Base-by-base conservation (phyloP, 495 filamentous ascomycete genomes). In the Trichoderma reesei region DNA sequence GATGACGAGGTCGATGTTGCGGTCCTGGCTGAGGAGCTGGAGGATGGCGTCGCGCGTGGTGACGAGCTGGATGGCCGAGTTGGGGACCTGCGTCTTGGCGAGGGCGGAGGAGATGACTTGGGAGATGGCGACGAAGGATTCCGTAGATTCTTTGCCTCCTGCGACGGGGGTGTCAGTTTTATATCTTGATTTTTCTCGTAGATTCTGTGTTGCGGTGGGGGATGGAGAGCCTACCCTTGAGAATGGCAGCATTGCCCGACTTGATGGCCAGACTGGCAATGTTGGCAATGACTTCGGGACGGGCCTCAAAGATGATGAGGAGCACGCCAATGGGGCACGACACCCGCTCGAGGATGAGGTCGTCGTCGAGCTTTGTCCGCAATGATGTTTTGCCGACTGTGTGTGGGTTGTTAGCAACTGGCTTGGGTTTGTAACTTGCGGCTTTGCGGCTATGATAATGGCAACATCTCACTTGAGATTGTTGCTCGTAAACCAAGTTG, bases 201-300 rank as follows among this genome's bases (percentile, higher is more conserved):
- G 69, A 44, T 66, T 61, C 33, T 41, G 18, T 8, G 6, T 8
- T 14, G 18, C 63, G 11, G 11, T 42, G n/a, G 13, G 41, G 20
- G 10, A 65, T 42, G 26, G n/a, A 42, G 16, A 1, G 41, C 41
- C 10, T 51, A 63, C 63, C 92, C 83, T 99, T 99, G 59, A 99
- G 77, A 65, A 99, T 98, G 64, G 92, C 94, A 34, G 94, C 88
- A 78, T 99, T 99, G 63, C 91, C 94, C 16, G 94, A 97, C 73
- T 99, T 99, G 67, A 99, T 88, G 11, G 95, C 91, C 41, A 99
- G 80, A n/a, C 95, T 88, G 63, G 93, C 90, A 66, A 99, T 98
- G 71, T 99, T 99, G 51, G 95, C 94, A 73, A 99, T 99, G 64
- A 99, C 95, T 73, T 99, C 94, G 9, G 94, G 94, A 37, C 94